Base-by-base conservation (phyloP, 2,329 filamentous ascomycete species). In the Trichoderma endophyticum region DNA sequence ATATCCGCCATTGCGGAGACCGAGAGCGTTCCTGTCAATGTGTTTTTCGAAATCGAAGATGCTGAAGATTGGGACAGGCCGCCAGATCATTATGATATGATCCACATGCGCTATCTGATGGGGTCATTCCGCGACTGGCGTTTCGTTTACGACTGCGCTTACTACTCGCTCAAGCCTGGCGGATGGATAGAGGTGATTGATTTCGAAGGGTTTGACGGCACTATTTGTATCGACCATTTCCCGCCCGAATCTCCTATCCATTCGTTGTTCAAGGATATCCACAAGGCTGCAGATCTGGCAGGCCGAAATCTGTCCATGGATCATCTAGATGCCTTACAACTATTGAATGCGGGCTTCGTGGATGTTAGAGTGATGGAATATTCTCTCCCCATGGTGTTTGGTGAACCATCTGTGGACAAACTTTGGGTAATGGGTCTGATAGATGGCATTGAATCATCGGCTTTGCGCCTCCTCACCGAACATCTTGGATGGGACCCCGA, bases 31-130 rank as follows among this genome's bases (percentile, higher is more conserved):
- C 88, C 88, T 6, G 85, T 86, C 76, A 90, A 90, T 73, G 84
- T 88, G 51, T 88, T 86, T 75, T 89, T 89, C 79, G 87, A 89
- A 78, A 83, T 89, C 6, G 87, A 89, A 74, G 86, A 89, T 75
- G 88, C 87, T 60, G 87, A 89, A 77, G 87, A 89, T 56, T 90
- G 88, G 88, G 86, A 88, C 72, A 84, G 86, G 15, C 83, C 84
- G 4, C 78, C 83, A 4, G 80, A 89, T 75, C 79, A 83, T 14
- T 86, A 88, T 73, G 88, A 90, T 76, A 79, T 90, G 14, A 83
- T 90, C 32, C 88, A 90, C 75, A 80, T 89, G 70, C 85, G 88
- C 6, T 82, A 85, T 73, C 84, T 90, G 83, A 81, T 86, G 21
- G 88, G 87, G 11, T 84, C 87, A 11, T 89, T 90, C 76, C 78